A percentile compares a stretch with the other conserved stretches of the same genome.
phyloP scores from a whole-genome alignment of 257 asterid species.

The Nicotiana tabacum region DNA sequence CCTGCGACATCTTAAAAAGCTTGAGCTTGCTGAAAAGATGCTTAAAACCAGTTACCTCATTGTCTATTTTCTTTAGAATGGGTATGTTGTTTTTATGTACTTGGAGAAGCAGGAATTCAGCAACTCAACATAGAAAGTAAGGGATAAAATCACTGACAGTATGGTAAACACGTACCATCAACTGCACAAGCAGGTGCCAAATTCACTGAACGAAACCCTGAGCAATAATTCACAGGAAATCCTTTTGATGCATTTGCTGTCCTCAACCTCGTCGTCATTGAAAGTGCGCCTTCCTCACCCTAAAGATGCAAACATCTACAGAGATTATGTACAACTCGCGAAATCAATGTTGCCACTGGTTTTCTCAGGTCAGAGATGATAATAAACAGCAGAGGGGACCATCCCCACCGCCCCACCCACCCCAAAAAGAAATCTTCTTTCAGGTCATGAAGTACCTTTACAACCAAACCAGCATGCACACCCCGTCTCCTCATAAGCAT shows the following conservation, averaged over 20 bases:
- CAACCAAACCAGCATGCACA: conserved; percentile 90
- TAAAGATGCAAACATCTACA: conserved; percentile 22
- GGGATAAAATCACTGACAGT: background rate
- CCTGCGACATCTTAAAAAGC: conserved; percentile 36
- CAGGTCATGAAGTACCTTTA: conserved; percentile 49
- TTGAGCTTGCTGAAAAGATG: background rate
- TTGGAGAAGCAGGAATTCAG: background rate
- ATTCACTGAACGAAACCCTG: conserved; percentile 78
- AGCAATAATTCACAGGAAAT: conserved; percentile 87
- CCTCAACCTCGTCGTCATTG: conserved; percentile 84
- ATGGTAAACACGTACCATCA: conserved; percentile 48
- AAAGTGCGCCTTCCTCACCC: conserved; percentile 99
- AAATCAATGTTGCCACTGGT: background rate
- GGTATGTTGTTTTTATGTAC: background rate
- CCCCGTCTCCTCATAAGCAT: conserved; percentile 99
- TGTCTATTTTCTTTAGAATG: background rate
- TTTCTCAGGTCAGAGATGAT: background rate
- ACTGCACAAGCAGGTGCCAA: conserved; percentile 42
- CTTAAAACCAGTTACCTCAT: background rate
- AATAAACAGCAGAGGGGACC: background rate
- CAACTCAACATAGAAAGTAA: background rate
- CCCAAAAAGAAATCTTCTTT: background rate
- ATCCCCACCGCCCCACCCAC: background rate
- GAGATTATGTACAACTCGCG: background rate
- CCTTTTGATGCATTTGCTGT: conserved; percentile 82